A percentile compares a stretch with the other conserved stretches of the same genome.
Evolutionary conservation across 768 basidiomycete genomes (phyloP).

Genomic region (Harrya chromipes): DNA sequence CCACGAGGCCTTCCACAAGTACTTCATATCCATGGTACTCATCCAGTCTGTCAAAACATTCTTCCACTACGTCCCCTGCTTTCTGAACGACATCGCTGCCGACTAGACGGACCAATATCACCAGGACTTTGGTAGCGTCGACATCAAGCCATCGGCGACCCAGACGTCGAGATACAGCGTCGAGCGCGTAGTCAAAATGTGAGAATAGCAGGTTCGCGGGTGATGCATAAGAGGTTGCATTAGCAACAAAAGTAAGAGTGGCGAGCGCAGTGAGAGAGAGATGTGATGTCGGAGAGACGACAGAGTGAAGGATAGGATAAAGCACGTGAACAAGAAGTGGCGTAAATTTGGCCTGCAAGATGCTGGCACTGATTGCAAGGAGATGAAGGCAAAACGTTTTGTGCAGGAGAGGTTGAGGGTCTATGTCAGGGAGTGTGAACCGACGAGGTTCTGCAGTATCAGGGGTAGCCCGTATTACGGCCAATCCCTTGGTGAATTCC

Average conservation of each 20-base stretch:
- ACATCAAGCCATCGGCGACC: constrained; percentile 79
- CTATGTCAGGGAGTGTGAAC: constrained; percentile 25
- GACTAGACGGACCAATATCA: constrained; percentile 80
- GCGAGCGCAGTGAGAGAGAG: constrained; percentile 75
- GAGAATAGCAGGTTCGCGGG: constrained; percentile 84
- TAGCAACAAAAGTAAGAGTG: constrained; percentile 66
- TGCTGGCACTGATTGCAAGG: constrained; percentile 65
- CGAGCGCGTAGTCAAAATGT: constrained; percentile 96
- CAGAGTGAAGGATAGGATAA: constrained; percentile 84
- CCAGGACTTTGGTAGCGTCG: constrained; percentile 85
- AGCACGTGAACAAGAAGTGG: constrained; percentile 72
- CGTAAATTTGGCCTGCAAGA: constrained; percentile 69
- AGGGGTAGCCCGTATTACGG: constrained; percentile 57
- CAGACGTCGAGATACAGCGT: constrained; percentile 82
- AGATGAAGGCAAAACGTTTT: constrained; percentile 68
- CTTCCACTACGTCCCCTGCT: constrained; percentile 93
- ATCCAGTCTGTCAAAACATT: constrained; percentile 94
- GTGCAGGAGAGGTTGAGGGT: constrained; percentile 63
- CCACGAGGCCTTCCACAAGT: constrained; percentile 83
- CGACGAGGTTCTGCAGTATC: constrained; percentile 40
- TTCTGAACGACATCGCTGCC: constrained; percentile 84
- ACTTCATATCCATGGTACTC: constrained; percentile 92
- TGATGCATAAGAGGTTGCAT: constrained; percentile 83
- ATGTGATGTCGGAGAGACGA: constrained; percentile 68
- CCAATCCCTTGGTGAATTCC: constrained; percentile 65